Evolutionary conservation across 768 basidiomycete genomes (phyloP).

Genomic region (Leucogyrophana mollusca): DNA sequence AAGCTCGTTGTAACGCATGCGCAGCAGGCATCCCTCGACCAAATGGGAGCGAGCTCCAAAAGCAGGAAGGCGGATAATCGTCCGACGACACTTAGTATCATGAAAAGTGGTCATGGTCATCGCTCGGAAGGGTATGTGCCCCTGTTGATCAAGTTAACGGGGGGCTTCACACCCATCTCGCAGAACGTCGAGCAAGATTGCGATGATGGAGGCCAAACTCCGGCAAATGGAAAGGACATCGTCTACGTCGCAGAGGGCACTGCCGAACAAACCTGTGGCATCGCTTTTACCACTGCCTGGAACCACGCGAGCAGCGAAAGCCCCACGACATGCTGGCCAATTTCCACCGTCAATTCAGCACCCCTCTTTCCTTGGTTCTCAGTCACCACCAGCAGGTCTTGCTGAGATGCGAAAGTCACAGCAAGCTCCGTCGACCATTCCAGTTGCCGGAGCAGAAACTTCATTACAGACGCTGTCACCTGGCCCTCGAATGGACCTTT

Average conservation of each 20-base stretch:
- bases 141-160: background rate
- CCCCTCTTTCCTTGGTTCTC: no score
- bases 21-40: slow-evolving; percentile 67
- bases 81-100: slow-evolving; percentile 84
- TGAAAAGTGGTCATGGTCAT: slow-evolving; percentile 65
- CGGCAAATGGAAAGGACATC: slow-evolving; percentile 60
- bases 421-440: background rate
- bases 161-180: slow-evolving; percentile 12
- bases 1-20: slow-evolving; percentile 91
- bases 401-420: no score
- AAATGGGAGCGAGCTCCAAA: slow-evolving; percentile 19
- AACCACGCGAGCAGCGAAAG: no score
- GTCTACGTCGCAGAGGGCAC: background rate
- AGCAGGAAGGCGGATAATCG: slow-evolving; percentile 55
- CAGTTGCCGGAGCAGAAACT: background rate
- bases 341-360: no score
- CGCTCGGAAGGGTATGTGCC: slow-evolving; percentile 42
- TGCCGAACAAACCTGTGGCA: no score
- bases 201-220: slow-evolving; percentile 94
- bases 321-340: no score
- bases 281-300: no score
- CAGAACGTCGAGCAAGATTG: slow-evolving; percentile 88
- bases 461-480: background rate
- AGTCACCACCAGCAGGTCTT: no score
- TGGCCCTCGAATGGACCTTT: background rate